A percentile compares a stretch with the other conserved stretches of the same genome.
phyloP scores from a whole-genome alignment of 495 filamentous ascomycete genomes.

The Talaromyces borbonicus region DNA sequence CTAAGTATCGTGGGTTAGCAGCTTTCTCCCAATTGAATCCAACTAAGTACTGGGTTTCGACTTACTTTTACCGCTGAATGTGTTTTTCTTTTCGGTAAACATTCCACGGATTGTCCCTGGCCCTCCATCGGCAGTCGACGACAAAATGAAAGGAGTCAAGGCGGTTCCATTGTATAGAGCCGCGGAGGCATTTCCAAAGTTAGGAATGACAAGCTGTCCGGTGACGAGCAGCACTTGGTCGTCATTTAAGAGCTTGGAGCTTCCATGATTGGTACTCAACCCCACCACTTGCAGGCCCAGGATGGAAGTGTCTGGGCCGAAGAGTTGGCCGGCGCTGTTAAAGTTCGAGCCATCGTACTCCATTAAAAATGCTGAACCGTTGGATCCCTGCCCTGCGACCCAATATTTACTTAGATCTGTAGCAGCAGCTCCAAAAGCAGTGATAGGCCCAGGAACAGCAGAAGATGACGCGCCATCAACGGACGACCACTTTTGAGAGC shows the following conservation, averaged over 20 bases:
- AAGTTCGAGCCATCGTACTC: slow-evolving; percentile 62
- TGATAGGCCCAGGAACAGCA: slow-evolving; percentile 67
- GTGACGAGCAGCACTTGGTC: slow-evolving; percentile 70
- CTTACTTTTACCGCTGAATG: slow-evolving; percentile 47
- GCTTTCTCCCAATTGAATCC: slow-evolving; percentile 15
- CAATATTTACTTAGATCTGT: slow-evolving; percentile 62
- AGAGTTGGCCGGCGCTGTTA: slow-evolving; percentile 42
- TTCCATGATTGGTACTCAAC: slow-evolving; percentile 53
- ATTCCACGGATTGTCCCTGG: slow-evolving; percentile 67
- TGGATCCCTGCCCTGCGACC: slow-evolving; percentile 56
- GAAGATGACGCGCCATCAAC: slow-evolving; percentile 50
- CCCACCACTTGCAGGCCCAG: slow-evolving; percentile 72
- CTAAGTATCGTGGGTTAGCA: slow-evolving; percentile 28
- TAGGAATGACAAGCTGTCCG: slow-evolving; percentile 63
- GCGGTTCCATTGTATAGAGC: slow-evolving; percentile 75
- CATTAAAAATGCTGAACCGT: slow-evolving; percentile 67
- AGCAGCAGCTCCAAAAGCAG: slow-evolving; percentile 61
- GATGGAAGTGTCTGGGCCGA: slow-evolving; percentile 56
- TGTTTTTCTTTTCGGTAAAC: slow-evolving; percentile 65
- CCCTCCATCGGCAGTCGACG: slow-evolving; percentile 48
- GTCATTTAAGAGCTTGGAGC: slow-evolving; percentile 49
- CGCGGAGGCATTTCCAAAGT: slow-evolving; percentile 77
- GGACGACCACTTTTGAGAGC: slow-evolving; percentile 50
- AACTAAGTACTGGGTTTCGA: slow-evolving; percentile 8
- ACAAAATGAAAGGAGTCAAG: slow-evolving; percentile 71